These are phyloP conservation scores for Dothistroma pini DNA, from an alignment of 2,329 filamentous ascomycete species.

Conservation along the genomic window DNA sequence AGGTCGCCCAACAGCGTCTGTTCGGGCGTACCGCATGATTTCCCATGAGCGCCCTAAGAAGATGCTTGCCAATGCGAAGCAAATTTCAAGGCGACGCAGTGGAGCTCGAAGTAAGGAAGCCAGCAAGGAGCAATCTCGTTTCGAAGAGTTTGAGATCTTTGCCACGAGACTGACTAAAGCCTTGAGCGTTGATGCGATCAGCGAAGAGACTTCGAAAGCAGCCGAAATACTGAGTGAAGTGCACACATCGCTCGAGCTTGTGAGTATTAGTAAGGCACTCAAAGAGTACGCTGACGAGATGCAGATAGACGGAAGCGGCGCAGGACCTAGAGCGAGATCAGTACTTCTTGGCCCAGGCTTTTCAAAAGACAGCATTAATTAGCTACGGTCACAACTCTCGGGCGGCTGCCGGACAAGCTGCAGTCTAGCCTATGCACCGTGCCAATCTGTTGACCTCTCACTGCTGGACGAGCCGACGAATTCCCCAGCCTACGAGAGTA, in stretches of 20 bases:
- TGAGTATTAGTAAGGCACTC: constrained; percentile 28
- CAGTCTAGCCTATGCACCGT: constrained; percentile 52
- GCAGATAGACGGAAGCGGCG: constrained; percentile 23
- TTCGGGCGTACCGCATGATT: constrained; percentile 19
- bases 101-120: constrained; percentile 71
- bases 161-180: constrained; percentile 38
- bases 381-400: constrained; percentile 63
- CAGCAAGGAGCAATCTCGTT: constrained; percentile 66
- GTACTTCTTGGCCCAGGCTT: constrained; percentile 71
- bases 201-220: constrained; percentile 65
- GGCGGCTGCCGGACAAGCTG: constrained; percentile 56
- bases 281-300: constrained; percentile 2
- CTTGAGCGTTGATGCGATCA: constrained; percentile 53
- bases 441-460: constrained; percentile 71
- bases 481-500: constrained; percentile 72
- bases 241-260: constrained; percentile 63
- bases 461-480: constrained; percentile 87
- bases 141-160: constrained; percentile 56
- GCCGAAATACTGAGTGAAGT: constrained; percentile 66
- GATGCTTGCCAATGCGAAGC: constrained; percentile 17
- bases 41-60: constrained; percentile 18
- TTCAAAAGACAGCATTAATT: constrained; percentile 57
- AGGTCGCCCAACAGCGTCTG: constrained; percentile 11
- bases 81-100: constrained; percentile 69
- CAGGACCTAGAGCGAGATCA: constrained; percentile 60